Conservation (phyloP, 352 stramenopile species). For the Pythium rhizo-oryzae region DNA sequence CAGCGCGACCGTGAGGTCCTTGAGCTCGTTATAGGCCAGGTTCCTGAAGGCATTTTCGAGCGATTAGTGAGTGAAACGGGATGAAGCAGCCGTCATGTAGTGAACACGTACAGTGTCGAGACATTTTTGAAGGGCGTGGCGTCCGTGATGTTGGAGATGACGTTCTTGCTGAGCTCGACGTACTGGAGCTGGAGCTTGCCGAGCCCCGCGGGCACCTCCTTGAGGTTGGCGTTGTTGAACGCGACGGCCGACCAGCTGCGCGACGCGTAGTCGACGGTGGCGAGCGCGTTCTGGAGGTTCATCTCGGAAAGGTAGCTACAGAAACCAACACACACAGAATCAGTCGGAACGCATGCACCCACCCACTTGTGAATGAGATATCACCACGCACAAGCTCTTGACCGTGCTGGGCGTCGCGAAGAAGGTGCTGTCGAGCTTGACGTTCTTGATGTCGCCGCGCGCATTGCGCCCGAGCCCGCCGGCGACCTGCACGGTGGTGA, state of each 20-base stretch:
- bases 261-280: not conserved
- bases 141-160: conserved; percentile 45
- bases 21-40: conserved; percentile 8
- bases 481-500: conserved; percentile 32
- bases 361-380: too few relatives aligned
- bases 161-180: conserved; percentile 51
- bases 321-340: not conserved
- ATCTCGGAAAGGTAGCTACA: conserved; percentile 39
- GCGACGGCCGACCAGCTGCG: conserved; percentile 36
- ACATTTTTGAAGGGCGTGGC: conserved; percentile 38
- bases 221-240: conserved; percentile 53
- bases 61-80: too few relatives aligned
- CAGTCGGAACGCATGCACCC: too few relatives aligned
- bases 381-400: conserved; percentile 28
- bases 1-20: not conserved
- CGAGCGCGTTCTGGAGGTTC: conserved; percentile 22
- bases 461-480: conserved; percentile 32
- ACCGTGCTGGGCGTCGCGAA: conserved; percentile 44
- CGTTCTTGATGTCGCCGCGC: conserved; percentile 50
- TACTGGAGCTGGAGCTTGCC: conserved; percentile 41
- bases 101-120: conserved; percentile 28
- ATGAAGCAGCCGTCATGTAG: too few relatives aligned
- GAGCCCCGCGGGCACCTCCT: conserved; percentile 41
- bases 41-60: too few relatives aligned
- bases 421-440: conserved; percentile 54